Evolutionary conservation across 192 early-diverging fungal species (phyloP).

Genomic region (Phycomyces nitens): DNA sequence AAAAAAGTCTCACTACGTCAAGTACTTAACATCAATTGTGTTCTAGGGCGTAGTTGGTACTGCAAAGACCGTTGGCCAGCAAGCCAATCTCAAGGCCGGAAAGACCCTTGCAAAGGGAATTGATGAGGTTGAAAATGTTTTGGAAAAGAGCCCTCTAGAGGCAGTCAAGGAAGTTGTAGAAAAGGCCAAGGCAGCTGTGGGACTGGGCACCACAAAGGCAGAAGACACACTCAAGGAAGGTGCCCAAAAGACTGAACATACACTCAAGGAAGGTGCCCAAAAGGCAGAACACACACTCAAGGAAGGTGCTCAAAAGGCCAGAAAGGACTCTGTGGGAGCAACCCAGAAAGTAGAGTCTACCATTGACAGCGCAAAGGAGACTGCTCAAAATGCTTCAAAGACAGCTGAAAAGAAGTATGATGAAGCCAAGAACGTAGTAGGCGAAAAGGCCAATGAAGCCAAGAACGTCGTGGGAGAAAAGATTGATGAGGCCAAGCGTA

Average conservation of each 20-base stretch:
- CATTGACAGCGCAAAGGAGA: not conserved
- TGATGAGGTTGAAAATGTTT: slow-evolving; percentile 14
- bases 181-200: slow-evolving; percentile 24
- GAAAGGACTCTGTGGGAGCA: not conserved
- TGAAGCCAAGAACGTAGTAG: not conserved
- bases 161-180: slow-evolving; percentile 5
- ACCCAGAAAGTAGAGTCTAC: slow-evolving; percentile 4
- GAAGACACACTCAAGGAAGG: slow-evolving; percentile 2
- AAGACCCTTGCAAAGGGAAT: slow-evolving; percentile 23
- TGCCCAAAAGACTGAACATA: slow-evolving; percentile 3
- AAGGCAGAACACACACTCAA: not conserved
- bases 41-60: slow-evolving; percentile 5
- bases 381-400: slow-evolving; percentile 2
- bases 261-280: slow-evolving; percentile 9
- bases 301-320: slow-evolving; percentile 9
- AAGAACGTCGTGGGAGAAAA: not conserved
- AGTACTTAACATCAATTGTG: too few relatives aligned
- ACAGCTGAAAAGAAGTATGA: not conserved
- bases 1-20: too few relatives aligned
- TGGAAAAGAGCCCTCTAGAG: not conserved
- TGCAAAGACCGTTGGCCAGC: slow-evolving; percentile 8
- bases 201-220: slow-evolving; percentile 18
- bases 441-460: not conserved
- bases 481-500: not conserved
- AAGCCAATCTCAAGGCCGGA: slow-evolving; percentile 24